Evolutionary conservation across 1,284 basidiomycete species (phyloP).

Genomic region (Gastroboletus turbinatus): DNA sequence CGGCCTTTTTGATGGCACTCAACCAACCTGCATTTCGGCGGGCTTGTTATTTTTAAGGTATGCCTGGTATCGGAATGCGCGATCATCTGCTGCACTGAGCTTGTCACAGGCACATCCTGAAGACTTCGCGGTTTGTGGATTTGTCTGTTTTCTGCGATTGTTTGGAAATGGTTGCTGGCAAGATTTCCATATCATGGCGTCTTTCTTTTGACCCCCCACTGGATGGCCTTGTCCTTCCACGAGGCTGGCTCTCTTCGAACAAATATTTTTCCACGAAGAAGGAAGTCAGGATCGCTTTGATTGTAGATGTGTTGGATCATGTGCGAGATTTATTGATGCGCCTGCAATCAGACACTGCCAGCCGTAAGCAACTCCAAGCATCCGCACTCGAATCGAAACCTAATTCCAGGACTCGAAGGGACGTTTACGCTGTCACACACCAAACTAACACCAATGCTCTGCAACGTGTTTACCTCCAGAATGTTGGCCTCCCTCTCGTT

Average conservation of each 20-base stretch:
- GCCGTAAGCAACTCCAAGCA: not conserved
- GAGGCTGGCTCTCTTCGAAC: slow-evolving; percentile 43
- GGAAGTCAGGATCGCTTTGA: slow-evolving; percentile 9
- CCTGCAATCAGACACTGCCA: slow-evolving; percentile 9
- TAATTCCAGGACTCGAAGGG: slow-evolving; percentile 3
- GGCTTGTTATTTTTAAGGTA: slow-evolving; percentile 25
- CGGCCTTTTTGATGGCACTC: slow-evolving; percentile 14
- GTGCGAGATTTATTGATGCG: slow-evolving; percentile 15
- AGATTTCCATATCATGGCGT: slow-evolving; percentile 37
- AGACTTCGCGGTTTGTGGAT: slow-evolving; percentile 36
- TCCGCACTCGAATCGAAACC: not conserved
- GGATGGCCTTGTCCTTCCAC: slow-evolving; percentile 47
- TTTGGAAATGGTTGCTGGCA: slow-evolving; percentile 43
- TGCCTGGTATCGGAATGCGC: not conserved
- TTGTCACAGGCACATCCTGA: slow-evolving; percentile 41
- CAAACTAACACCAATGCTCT: slow-evolving; percentile 23
- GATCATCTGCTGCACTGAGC: not conserved
- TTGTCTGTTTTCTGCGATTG: slow-evolving; percentile 46
- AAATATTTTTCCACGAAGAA: slow-evolving; percentile 27
- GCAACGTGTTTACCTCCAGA: slow-evolving; percentile 25
- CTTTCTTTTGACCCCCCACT: slow-evolving; percentile 26
- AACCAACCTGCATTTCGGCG: slow-evolving; percentile 24
- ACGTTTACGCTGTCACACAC: slow-evolving; percentile 18
- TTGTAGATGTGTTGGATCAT: slow-evolving; percentile 7
- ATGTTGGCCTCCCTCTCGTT: slow-evolving; percentile 20